Conservation (phyloP, 108 stramenopile genomes). For the Cyclotella sp. region DNA sequence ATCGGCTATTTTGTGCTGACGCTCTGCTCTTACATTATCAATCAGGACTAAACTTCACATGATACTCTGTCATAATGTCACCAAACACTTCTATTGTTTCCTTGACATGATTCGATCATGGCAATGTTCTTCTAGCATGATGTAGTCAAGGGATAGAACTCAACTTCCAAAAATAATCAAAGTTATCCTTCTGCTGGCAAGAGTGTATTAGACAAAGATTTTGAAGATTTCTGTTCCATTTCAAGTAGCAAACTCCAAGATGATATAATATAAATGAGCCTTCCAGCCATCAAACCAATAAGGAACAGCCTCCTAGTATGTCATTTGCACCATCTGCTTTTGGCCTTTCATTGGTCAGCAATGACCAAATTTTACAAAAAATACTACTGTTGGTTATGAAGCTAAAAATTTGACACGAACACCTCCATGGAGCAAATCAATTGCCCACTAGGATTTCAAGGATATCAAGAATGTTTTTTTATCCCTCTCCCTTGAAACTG, state of each 20-base stretch:
- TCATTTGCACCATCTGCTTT: slow-evolving; percentile 7
- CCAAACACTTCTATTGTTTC: no score
- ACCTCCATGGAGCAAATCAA: not conserved
- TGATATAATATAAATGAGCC: slow-evolving; percentile 1
- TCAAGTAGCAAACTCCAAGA: not conserved
- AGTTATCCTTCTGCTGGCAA: not conserved
- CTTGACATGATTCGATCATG: not conserved
- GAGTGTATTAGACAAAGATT: slow-evolving; percentile 2
- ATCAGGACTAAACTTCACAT: no score
- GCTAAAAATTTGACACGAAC: no score
- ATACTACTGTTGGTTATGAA: no score
- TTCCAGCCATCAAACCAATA: not conserved
- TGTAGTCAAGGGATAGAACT: not conserved
- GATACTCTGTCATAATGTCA: no score
- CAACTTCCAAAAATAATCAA: not conserved
- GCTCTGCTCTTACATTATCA: no score
- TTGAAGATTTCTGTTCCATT: slow-evolving; percentile 3
- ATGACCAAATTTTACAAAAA: no score
- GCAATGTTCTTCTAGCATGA: not conserved
- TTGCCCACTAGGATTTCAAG: not conserved
- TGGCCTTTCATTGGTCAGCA: not conserved
- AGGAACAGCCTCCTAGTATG: no score
- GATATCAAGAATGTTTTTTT: not conserved
- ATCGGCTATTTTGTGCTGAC: no score
- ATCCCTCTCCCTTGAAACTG: not conserved